Evolutionary conservation across 306 rosid species (phyloP), one percentile per base, ranked within the genome.

Genomic region (Rosa lucieae): DNA sequence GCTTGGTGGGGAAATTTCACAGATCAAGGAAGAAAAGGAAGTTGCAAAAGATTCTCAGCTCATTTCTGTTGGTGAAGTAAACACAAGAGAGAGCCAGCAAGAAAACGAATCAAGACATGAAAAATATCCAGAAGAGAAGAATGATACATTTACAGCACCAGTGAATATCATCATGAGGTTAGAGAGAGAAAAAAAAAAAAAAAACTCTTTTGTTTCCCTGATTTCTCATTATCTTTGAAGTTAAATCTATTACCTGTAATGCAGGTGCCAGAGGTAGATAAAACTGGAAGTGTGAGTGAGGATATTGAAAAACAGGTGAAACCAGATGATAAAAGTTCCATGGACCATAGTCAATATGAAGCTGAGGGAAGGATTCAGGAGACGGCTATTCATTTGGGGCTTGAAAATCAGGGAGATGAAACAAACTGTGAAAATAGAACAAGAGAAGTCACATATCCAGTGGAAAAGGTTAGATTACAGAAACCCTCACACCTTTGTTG

Each of bases 21-120:
- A 83, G 86, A 75, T 44, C 70, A 21, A 3, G 68, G 72, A 83
- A 58, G 78, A 65, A 43, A 72, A 70, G 62, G 70, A 75, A 62
- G 26, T 75, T 53, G 26, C 61, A 5, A 23, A 61, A n/a, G 71
- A 70, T 63, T 53, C 65, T 65, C 52, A 75, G 48, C 56, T 72
- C 67, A 42, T 15, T 53, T 65, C 21, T 48, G 56, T 47, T 37
- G 40, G 35, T 11, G 81, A 79, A 75, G 81, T 71, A 70, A 49
- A 47, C 13, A 55, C 47, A 42, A 40, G 1, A 59, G 78, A 67
- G 48, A 67, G 65, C 59, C 78, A 77, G 20, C 52, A 49, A 51
- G 69, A 72, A 75, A 20, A 59, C 32, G 58, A 76, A 70, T 47
- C 81, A 51, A 32, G 42, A n/a, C 10, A 42, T 37, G 74, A 39